phyloP scores from a whole-genome alignment of 2,329 filamentous ascomycete species.

The Clonostachys solani region DNA sequence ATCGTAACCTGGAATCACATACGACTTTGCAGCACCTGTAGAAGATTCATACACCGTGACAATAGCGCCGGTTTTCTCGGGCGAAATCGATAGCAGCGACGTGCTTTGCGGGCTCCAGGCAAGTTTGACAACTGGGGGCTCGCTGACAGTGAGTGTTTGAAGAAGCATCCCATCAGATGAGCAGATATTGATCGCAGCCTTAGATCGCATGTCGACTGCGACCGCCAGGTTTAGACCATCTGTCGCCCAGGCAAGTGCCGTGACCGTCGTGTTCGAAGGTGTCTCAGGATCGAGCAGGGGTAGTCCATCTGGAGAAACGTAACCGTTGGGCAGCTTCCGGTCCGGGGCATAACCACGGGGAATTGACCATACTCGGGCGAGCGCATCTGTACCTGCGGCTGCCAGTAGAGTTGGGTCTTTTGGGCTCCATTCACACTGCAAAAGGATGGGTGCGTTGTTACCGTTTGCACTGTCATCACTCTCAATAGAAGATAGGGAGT shows the following conservation, averaged over 20 bases:
- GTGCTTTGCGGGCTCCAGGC: slow-evolving; percentile 55
- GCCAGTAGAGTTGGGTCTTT: slow-evolving; percentile 60
- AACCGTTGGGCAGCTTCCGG: slow-evolving; percentile 11
- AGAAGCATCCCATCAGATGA: slow-evolving; percentile 45
- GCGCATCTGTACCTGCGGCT: slow-evolving; percentile 64
- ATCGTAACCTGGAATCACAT: slow-evolving; percentile 44
- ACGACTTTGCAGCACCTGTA: slow-evolving; percentile 29
- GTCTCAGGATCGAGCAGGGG: slow-evolving; percentile 48
- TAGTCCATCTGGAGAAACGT: slow-evolving; percentile 28
- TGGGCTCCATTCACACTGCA: slow-evolving; percentile 68
- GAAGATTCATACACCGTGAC: slow-evolving; percentile 47
- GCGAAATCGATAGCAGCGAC: slow-evolving; percentile 53
- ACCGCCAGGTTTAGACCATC: slow-evolving; percentile 53
- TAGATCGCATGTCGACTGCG: slow-evolving; percentile 48
- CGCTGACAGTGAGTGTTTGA: slow-evolving; percentile 50
- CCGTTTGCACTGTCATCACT: slow-evolving; percentile 19
- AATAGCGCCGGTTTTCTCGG: slow-evolving; percentile 46
- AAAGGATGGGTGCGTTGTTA: slow-evolving; percentile 55
- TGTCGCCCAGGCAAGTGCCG: slow-evolving; percentile 56
- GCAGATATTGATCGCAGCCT: slow-evolving; percentile 53
- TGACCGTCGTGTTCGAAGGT: slow-evolving; percentile 47
- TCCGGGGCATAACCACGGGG: slow-evolving; percentile 46
- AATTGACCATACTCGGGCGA: slow-evolving; percentile 65
- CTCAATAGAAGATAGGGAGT: neutral
- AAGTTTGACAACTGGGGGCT: slow-evolving; percentile 58